Percentiles rank a stretch among this genome's conserved stretches.
Evolutionary conservation across 345 rosid species (phyloP).

Genomic region (Rhodamnia rubescens): DNA sequence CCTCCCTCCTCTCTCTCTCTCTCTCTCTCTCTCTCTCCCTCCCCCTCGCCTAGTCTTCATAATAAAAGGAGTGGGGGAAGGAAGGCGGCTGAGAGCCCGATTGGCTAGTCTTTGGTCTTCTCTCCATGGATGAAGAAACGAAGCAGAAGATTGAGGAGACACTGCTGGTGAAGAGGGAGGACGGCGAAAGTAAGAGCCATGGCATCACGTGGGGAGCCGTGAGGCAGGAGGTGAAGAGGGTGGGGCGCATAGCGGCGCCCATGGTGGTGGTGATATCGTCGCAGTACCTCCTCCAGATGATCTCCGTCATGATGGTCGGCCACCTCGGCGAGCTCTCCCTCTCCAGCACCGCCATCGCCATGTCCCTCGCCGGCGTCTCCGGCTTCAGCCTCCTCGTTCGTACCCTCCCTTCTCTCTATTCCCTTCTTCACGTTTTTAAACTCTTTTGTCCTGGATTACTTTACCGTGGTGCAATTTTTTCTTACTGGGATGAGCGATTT

Average conservation of each 20-base stretch:
- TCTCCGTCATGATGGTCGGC: conserved; percentile 71
- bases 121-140: background rate
- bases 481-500: background rate
- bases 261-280: conserved; percentile 61
- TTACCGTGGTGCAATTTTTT: background rate
- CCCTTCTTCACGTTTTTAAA: background rate
- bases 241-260: conserved; percentile 46
- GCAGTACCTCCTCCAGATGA: conserved; percentile 38
- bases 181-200: background rate
- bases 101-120: background rate
- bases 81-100: background rate
- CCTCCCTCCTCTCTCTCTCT: too few species aligned
- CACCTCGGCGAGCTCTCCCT: conserved; percentile 69
- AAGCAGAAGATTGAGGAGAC: background rate
- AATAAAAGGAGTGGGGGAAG: background rate
- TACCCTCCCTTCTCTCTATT: background rate
- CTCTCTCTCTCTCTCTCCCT: too few species aligned
- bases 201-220: background rate
- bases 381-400: conserved; percentile 72
- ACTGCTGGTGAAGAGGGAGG: background rate
- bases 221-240: conserved; percentile 31
- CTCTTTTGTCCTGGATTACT: background rate
- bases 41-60: background rate
- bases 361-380: conserved; percentile 56
- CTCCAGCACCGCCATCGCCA: conserved; percentile 71